phyloP scores from a whole-genome alignment of 108 stramenopile species.

The Chaetoceros muelleri region DNA sequence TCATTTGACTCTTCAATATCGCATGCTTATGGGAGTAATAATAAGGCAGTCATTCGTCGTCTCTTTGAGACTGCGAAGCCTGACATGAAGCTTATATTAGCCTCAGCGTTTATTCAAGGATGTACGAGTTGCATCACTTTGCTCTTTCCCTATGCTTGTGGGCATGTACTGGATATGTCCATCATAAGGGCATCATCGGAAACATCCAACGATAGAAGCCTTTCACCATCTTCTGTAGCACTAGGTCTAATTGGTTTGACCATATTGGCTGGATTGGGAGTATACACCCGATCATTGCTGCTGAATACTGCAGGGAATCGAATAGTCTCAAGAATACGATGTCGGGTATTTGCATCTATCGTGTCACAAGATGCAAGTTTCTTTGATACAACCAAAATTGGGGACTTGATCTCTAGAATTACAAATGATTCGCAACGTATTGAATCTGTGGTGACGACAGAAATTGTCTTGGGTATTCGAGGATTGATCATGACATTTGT shows the following conservation, averaged over 20 bases:
- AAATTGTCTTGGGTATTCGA: constrained; percentile 54
- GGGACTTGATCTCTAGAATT: constrained; percentile 73
- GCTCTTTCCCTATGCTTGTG: constrained; percentile 56
- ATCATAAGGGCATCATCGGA: constrained; percentile 20
- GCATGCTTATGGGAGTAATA: too few species aligned
- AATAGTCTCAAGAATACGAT: constrained; percentile 55
- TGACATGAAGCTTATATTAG: constrained; percentile 33
- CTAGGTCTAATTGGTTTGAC: constrained; percentile 51
- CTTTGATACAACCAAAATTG: constrained; percentile 52
- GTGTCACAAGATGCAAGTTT: constrained; percentile 63
- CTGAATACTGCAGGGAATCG: constrained; percentile 67
- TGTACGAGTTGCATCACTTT: constrained; percentile 63
- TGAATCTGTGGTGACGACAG: constrained; percentile 64
- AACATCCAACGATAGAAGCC: constrained; percentile 6
- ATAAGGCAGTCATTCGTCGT: too few species aligned
- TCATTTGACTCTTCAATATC: too few species aligned
- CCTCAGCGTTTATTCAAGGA: constrained; percentile 44
- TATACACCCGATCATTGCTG: constrained; percentile 45
- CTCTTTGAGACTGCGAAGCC: constrained; percentile 27
- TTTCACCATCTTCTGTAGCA: constrained; percentile 33
- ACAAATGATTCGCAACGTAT: constrained; percentile 63
- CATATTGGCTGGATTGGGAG: constrained; percentile 46
- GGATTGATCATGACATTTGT: constrained; percentile 55
- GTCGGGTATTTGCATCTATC: constrained; percentile 42
- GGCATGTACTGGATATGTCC: constrained; percentile 52